Base-by-base conservation (phyloP, 2,329 filamentous ascomycete species). In the Lizonia empirigonia region DNA sequence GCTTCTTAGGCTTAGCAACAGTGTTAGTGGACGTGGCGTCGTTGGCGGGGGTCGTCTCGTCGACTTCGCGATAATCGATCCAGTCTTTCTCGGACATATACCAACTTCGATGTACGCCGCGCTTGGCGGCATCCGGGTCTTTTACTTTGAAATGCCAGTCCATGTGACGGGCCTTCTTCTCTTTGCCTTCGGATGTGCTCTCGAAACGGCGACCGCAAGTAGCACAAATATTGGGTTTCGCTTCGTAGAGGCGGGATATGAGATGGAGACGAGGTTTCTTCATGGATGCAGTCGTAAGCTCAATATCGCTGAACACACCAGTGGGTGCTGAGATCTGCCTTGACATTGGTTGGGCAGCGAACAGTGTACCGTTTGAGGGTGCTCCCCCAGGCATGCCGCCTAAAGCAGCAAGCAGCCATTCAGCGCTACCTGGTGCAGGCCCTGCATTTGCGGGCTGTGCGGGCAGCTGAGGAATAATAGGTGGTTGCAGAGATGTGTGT, bases 61-160 rank as follows among this genome's bases (percentile, higher is more conserved):
- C 85, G 12, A 83, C 83, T 70, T 97, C 93, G 29, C 86, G 84
- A 39, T 89, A 91, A 59, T 86, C 88, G 50, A 96, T 87, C 94
- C 94, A 99, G 69, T 97, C 92, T 85, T 91, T 81, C 76, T 96
- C 90, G 66, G 95, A 90, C 39, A 96, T 86, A 70, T 96, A 97
- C 91, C 91, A 97, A 73, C 91, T 95, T 26, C 94, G 87, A 68
- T 95, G 92, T 63, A 95, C 89, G 24, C 90, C 91, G 55, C 90
- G 84, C 70, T 90, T 93, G 67, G 90, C 86, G 12, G 89, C 87
- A 62, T 97, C 93, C 2, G 86, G 86, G 75, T 95, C 90, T 67
- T 97, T 93, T 19, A 93, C 92, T 49, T 88, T 87, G 77, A 99
- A 99, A 74, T 99, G 94, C 94, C 94, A 99, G 74, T 99, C 94